A percentile compares a stretch with the other conserved stretches of the same genome.
Conservation (phyloP, 1,284 basidiomycete genomes). For the Ceratobasidium sp. region DNA sequence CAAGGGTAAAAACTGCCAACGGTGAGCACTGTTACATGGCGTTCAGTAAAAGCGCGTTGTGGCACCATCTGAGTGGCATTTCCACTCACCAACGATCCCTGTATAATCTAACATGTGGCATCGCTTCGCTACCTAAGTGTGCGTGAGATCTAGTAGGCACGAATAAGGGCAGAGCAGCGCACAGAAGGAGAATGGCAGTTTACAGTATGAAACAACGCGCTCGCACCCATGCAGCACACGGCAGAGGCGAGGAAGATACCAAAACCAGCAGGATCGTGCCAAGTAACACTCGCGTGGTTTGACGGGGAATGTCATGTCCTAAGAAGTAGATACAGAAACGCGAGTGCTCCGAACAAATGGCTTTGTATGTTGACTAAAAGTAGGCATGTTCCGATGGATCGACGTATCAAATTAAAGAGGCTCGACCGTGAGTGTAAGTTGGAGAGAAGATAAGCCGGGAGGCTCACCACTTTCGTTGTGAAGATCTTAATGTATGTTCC, state of each 20-base stretch:
- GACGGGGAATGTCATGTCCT: conserved; percentile 62
- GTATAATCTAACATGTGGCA: conserved; percentile 77
- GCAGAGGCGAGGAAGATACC: conserved; percentile 77
- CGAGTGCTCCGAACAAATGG: conserved; percentile 78
- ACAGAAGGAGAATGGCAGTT: conserved; percentile 78
- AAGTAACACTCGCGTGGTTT: conserved; percentile 63
- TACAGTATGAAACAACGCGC: conserved; percentile 81
- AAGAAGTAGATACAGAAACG: conserved; percentile 71
- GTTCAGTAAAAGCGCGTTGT: not conserved
- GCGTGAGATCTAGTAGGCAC: conserved; percentile 26
- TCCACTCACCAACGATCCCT: conserved; percentile 67
- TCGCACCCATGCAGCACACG: conserved; percentile 76
- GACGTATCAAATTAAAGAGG: not conserved
- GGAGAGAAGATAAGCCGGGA: conserved; percentile 15
- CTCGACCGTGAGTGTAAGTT: not conserved
- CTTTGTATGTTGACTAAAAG: conserved; percentile 87
- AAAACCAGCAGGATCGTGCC: conserved; percentile 73
- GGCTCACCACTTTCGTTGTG: conserved; percentile 83
- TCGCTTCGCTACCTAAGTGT: conserved; percentile 55
- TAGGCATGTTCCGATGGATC: conserved; percentile 1
- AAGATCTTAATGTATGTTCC: conserved; percentile 62
- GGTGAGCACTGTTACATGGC: conserved; percentile 60
- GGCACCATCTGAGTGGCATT: conserved; percentile 33
- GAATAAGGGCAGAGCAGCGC: conserved; percentile 46
- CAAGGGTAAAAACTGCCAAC: conserved; percentile 70